Base-by-base conservation (phyloP, 371 early-diverging fungal species). In the Lichtheimia ornata region DNA sequence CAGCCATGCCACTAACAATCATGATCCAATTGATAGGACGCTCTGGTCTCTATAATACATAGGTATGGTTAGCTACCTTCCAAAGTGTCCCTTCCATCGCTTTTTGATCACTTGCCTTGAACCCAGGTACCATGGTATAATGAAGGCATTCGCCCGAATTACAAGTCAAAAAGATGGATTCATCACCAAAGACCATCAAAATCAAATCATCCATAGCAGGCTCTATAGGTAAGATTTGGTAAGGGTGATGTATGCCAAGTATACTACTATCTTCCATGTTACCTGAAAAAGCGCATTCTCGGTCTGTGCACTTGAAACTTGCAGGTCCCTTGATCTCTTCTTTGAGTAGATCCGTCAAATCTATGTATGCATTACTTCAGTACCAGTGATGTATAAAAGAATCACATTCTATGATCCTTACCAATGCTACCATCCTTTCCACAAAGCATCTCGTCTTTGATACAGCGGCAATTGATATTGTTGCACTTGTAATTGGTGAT, bases 121-220 rank as follows among this genome's bases (percentile, higher is more conserved):
- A 93, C 14, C 91, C 93, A 7, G 97, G 97, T 0, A 95, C 85
- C 76, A 93, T 89, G 5, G 90, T 88, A 61, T 91, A 91, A 71
- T 95, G 94, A 35, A 95, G 60, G 66, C 96, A 97, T 70, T 95
- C 95, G 45, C 92, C 92, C 17, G 85, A 84, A 18, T 70, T 67
- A 65, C 94, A 93, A n/a, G 65, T 60, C 58, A 93, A 71, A 24
- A 83, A 85, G 61, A 93, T 92, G 4, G 85, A 84, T 15, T 83
- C 82, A 56, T 93, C 92, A 25, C 92, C 94, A 76, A 92, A 89
- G 9, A 92, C 77, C 2, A 76, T 70, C 4, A 77, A 69, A 28
- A 93, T 87, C n/a, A 91, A 67, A 3, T 88, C 86, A 64, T 91
- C 88, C 81, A 93, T 86, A 0, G 81, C 83, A 13, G 88, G 86